Conservation (phyloP, 1,139 yeast species). For the Scheffersomyces illinoinensis region DNA sequence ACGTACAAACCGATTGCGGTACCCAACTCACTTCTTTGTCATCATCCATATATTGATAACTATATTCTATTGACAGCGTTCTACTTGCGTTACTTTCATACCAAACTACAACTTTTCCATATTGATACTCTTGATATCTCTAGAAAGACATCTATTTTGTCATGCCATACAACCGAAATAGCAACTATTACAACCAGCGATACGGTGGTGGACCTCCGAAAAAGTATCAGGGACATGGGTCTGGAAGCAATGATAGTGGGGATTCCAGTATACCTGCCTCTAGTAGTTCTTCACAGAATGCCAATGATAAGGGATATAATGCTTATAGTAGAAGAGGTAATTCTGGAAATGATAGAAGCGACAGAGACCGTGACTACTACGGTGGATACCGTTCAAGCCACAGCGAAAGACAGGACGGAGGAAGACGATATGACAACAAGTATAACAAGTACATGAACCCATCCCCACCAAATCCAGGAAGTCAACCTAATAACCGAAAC, state of each 20-base stretch:
- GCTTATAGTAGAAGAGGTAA: neutral
- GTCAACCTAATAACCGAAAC: neutral
- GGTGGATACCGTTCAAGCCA: constrained; percentile 13
- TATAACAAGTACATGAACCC: constrained; percentile 12
- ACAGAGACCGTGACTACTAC: constrained; percentile 15
- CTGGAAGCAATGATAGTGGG: constrained; percentile 1
- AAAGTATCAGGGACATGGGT: constrained; percentile 5
- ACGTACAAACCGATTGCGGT: neutral
- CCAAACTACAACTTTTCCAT: neutral
- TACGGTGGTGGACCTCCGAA: constrained; percentile 12
- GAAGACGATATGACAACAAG: constrained; percentile 12
- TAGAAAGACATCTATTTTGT: neutral
- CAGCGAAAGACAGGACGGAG: neutral
- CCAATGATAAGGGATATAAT: neutral
- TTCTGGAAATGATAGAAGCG: neutral
- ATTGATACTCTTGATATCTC: neutral
- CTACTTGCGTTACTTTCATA: neutral
- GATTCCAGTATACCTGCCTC: neutral
- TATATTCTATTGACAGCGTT: neutral
- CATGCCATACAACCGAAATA: constrained; percentile 17
- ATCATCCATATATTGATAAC: neutral
- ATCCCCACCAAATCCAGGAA: neutral
- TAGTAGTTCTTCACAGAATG: constrained; percentile 1
- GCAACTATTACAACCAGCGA: constrained; percentile 17
- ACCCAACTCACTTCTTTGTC: no score